Base-by-base conservation (phyloP, 108 stramenopile species). In the Skeletonema tropicum region DNA sequence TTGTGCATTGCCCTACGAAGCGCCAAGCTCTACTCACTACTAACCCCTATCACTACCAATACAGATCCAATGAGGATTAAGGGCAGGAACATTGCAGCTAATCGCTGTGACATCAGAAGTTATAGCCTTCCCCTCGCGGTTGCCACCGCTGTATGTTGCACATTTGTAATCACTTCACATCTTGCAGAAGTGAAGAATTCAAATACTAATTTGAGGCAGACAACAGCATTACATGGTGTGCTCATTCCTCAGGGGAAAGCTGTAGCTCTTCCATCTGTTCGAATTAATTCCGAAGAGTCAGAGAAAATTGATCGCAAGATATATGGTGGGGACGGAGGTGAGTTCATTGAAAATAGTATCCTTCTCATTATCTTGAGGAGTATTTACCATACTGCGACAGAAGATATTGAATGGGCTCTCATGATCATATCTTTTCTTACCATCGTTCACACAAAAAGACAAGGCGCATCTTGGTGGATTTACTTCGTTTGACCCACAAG, bases 391-490 rank as follows among this genome's bases (percentile, higher is more conserved):
- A n/a, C n/a, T n/a, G n/a, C n/a, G n/a, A n/a, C n/a, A n/a, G n/a
- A n/a, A n/a, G n/a, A n/a, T n/a, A n/a, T n/a, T n/a, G n/a, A n/a
- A n/a, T n/a, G n/a, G n/a, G n/a, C n/a, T n/a, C n/a, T n/a, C n/a
- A n/a, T n/a, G n/a, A n/a, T n/a, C n/a, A n/a, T n/a, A n/a, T n/a
- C n/a, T n/a, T n/a, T n/a, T n/a, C n/a, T n/a, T n/a, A n/a, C 41
- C 15, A 13, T 48, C 46, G n/a, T n/a, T 19, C 2, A 52, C 21
- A 52, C 49, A 7, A 19, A 52, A 1, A 52, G 94, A 94, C 62
- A 82, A 82, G 63, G 48, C 64, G 26, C 94, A 94, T 75, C 67
- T 94, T 41, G 94, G 94, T 30, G 91, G 94, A 31, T 91, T 93
- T 55, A 86, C 92, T 9, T 79, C 85, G 29, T 68, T 84, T 42